Evolutionary conservation across 352 stramenopile species (phyloP).

Genomic region (Phytophthora megakarya): DNA sequence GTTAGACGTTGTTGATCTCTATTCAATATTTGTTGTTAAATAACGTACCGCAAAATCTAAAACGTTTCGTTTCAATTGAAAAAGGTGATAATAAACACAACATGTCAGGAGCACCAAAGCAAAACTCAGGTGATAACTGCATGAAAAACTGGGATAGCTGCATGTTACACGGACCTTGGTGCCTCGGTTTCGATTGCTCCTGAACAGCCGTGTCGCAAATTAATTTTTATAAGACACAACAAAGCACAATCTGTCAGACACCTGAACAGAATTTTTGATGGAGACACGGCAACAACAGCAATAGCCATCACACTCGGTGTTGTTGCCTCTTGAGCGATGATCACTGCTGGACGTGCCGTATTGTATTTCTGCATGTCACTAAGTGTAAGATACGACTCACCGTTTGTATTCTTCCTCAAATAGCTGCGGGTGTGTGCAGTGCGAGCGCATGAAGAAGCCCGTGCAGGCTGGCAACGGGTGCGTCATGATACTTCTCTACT

Average conservation of each 20-base stretch:
- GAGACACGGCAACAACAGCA: not conserved
- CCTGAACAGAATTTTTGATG: not conserved
- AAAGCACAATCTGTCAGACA: constrained; percentile 14
- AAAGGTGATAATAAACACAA: too few species aligned
- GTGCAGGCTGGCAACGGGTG: constrained; percentile 29
- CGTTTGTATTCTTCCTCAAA: constrained; percentile 71
- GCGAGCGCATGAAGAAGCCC: constrained; percentile 46
- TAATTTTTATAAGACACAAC: not conserved
- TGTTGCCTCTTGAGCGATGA: not conserved
- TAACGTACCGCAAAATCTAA: constrained; percentile 25
- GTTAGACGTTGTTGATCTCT: not conserved
- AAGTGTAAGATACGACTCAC: constrained; percentile 26
- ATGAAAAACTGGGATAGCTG: too few species aligned
- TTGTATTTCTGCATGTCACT: constrained; percentile 21
- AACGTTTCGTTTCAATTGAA: not conserved
- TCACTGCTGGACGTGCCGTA: constrained; percentile 1
- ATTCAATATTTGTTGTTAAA: not conserved
- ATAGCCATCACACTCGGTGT: too few species aligned
- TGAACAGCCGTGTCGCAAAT: constrained; percentile 2
- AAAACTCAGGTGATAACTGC: not conserved
- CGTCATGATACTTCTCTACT: constrained; percentile 12
- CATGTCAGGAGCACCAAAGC: not conserved
- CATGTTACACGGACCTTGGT: constrained; percentile 37
- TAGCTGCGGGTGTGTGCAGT: constrained; percentile 47
- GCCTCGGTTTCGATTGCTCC: constrained; percentile 53